Evolutionary conservation across 2,329 filamentous ascomycete species (phyloP), one percentile per base, ranked within the genome.

Genomic region (Fusarium solani-melongenae): DNA sequence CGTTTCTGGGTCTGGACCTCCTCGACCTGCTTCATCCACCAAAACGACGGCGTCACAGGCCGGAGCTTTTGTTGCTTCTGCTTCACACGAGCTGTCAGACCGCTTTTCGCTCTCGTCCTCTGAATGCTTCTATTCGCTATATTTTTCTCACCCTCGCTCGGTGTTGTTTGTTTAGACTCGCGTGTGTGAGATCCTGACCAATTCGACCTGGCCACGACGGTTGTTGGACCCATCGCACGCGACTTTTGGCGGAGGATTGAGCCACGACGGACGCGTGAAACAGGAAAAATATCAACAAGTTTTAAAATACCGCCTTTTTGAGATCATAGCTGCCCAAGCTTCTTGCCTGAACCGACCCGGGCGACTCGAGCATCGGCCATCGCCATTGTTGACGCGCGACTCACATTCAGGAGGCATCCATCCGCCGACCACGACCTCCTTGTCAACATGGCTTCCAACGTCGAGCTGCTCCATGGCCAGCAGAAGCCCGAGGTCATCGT

Each of bases 371-470:
- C 8, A 22, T 17, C 20, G 29, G 31, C 11, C 58, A 46, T 58
- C 59, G 71, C 38, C 38, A 53, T 53, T 67, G 61, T 72, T 24
- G 57, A 76, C 67, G 68, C 67, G 68, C 70, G 71, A 69, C 64
- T 55, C 57, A 53, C 56, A 20, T 64, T 57, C 60, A 53, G 24
- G 29, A 57, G 36, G 38, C 31, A 49, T 64, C 31, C 38, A 51
- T 53, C 29, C 20, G 22, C 20, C 66, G 14, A 22, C 58, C 27
- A 49, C 8, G 4, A 29, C 62, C 39, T 68, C 64, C 62, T 60
- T 64, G 67, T 75, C 73, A 83, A 44, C 55, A 84, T 84, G 83
- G 78, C 80, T 65, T 81, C 80, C 66, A 80, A 83, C 73, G 44
- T 62, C 8, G 75, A 77, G 20, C 38, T 68, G 17, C 22, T 61